A percentile compares a stretch with the other conserved stretches of the same genome.
Evolutionary conservation across 345 rosid genomes (phyloP).

Genomic region (Euphorbia peplus): DNA sequence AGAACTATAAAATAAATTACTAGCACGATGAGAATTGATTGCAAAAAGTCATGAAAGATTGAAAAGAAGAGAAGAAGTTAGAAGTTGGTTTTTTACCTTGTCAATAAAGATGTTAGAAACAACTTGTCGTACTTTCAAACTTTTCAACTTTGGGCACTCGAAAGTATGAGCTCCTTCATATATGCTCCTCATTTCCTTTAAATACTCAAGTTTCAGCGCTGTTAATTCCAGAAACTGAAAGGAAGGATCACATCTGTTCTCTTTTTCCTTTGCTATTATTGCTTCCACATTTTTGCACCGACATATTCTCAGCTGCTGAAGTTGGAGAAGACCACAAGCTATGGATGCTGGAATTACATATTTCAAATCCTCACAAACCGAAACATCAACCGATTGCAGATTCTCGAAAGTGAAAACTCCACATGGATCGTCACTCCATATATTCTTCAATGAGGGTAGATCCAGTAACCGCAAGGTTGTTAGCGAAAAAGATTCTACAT

Average conservation of each 20-base stretch:
- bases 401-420: not conserved
- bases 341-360: conserved; percentile 5
- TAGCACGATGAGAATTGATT: too few species aligned
- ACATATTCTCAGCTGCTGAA: conserved; percentile 13
- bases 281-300: conserved; percentile 21
- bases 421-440: not conserved
- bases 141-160: too few species aligned
- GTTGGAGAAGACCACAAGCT: not conserved
- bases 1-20: too few species aligned
- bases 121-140: too few species aligned
- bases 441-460: not conserved
- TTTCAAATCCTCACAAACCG: not conserved
- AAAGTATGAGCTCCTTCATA: too few species aligned
- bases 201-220: not conserved
- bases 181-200: too few species aligned
- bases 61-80: too few species aligned
- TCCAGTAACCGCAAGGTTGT: not conserved
- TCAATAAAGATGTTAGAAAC: too few species aligned
- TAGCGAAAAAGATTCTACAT: not conserved
- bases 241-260: not conserved
- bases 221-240: conserved; percentile 17
- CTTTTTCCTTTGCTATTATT: conserved; percentile 11
- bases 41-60: not conserved
- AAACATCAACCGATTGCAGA: not conserved
- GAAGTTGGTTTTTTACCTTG: not conserved